Conservation (phyloP, 192 early-diverging fungal species). For the Mortierella alpina region DNA sequence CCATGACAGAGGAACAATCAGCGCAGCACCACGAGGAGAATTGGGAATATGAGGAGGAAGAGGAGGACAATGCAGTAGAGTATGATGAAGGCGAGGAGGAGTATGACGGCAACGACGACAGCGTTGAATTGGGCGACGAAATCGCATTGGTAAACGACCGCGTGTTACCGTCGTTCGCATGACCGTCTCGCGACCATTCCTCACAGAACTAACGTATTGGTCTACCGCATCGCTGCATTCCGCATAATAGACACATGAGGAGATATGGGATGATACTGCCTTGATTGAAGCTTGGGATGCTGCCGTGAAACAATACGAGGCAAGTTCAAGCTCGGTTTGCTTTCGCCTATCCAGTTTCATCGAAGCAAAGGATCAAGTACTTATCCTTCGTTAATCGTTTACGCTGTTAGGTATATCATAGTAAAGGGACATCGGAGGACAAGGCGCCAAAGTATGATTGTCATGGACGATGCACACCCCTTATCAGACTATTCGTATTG, state of each 20-base stretch:
- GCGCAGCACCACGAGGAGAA: neutral
- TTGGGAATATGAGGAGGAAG: constrained; percentile 1
- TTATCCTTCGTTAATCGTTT: constrained; percentile 2
- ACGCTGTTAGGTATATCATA: constrained; percentile 11
- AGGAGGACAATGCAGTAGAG: constrained; percentile 7
- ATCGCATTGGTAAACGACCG: constrained; percentile 21
- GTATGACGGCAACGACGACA: neutral
- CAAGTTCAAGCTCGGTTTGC: neutral
- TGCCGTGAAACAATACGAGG: constrained; percentile 68
- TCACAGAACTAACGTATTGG: neutral
- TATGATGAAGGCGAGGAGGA: constrained; percentile 15
- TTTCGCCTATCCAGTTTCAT: no score
- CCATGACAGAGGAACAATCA: neutral
- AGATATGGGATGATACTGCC: constrained; percentile 72
- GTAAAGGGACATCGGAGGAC: constrained; percentile 13
- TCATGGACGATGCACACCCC: no score
- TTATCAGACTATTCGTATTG: neutral
- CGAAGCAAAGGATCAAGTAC: no score
- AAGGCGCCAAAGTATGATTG: constrained; percentile 5
- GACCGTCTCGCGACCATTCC: neutral
- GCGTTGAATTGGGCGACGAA: constrained; percentile 34
- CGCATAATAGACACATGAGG: constrained; percentile 36
- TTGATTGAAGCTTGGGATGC: constrained; percentile 73
- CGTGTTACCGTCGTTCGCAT: neutral
- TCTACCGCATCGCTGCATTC: neutral